Evolutionary conservation across 2,329 filamentous ascomycete genomes (phyloP).

Genomic region (Cladosporium velox): DNA sequence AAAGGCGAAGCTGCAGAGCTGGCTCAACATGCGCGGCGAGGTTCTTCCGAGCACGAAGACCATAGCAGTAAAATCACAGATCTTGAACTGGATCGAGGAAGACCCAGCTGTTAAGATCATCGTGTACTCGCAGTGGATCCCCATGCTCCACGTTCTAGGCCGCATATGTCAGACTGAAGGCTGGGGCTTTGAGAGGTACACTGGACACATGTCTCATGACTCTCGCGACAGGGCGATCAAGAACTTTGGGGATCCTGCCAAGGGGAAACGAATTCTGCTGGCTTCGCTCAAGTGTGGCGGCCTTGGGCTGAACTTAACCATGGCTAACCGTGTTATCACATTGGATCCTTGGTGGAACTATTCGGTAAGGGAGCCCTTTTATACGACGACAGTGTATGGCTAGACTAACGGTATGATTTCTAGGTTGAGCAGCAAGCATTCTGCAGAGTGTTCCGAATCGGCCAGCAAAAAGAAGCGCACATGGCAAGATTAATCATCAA

Average conservation of each 20-base stretch:
- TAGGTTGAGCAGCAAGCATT: constrained; percentile 46
- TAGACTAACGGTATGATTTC: too few relatives aligned
- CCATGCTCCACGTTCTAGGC: constrained; percentile 54
- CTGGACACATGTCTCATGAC: constrained; percentile 51
- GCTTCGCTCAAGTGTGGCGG: constrained; percentile 61
- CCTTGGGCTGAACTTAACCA: constrained; percentile 60
- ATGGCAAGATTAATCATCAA: constrained; percentile 60
- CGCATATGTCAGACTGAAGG: constrained; percentile 52
- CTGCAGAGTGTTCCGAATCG: constrained; percentile 64
- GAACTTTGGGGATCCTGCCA: constrained; percentile 45
- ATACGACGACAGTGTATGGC: too few relatives aligned
- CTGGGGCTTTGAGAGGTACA: constrained; percentile 53
- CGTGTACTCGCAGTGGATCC: constrained; percentile 61
- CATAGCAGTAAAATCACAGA: constrained; percentile 47
- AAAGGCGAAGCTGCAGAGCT: constrained; percentile 37
- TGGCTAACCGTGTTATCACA: constrained; percentile 41
- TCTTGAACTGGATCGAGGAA: constrained; percentile 48
- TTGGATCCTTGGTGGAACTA: too few relatives aligned
- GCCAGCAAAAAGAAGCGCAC: constrained; percentile 62
- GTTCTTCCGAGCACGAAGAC: constrained; percentile 51
- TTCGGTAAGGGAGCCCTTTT: too few relatives aligned
- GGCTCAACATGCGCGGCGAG: constrained; percentile 41
- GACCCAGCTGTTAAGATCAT: constrained; percentile 57
- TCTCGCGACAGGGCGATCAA: constrained; percentile 50
- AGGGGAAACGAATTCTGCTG: constrained; percentile 55